A percentile compares a stretch with the other conserved stretches of the same genome.
These are phyloP conservation scores for Dendrobium officinale DNA, from an alignment of 106 monocot genomes.

Conservation along the genomic window DNA sequence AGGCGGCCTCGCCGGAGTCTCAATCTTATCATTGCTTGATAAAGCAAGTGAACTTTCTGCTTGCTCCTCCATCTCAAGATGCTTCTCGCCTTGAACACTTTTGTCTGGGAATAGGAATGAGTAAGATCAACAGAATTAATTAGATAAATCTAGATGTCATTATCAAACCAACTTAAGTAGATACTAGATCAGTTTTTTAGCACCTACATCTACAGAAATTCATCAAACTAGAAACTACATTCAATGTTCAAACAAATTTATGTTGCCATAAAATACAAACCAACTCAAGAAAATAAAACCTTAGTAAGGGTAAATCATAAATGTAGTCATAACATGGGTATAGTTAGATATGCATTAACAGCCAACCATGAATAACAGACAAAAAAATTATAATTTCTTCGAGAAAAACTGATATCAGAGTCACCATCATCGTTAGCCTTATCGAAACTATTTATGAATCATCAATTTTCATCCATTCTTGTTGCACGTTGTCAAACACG, in stretches of 20 bases:
- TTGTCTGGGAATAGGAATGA: slow-evolving; percentile 24
- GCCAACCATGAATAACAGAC: neutral
- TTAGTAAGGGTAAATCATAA: neutral
- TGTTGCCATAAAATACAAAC: neutral
- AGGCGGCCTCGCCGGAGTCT: slow-evolving; percentile 3
- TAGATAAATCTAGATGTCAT: neutral
- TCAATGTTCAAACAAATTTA: neutral
- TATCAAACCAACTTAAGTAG: neutral
- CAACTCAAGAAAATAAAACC: neutral
- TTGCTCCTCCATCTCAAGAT: slow-evolving; percentile 35
- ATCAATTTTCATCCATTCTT: neutral
- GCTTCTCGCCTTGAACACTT: slow-evolving; percentile 31
- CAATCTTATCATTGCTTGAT: slow-evolving; percentile 33
- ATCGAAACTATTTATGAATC: neutral
- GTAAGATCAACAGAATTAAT: neutral
- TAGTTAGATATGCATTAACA: neutral
- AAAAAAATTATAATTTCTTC: neutral
- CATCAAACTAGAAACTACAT: neutral
- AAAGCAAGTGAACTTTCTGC: slow-evolving; percentile 25
- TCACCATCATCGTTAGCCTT: neutral
- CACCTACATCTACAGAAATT: neutral
- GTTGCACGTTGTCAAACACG: too few relatives aligned
- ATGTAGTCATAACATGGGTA: neutral
- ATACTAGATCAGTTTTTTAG: neutral
- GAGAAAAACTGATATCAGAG: neutral